Percentiles rank a stretch among this genome's conserved stretches.
Evolutionary conservation across 768 basidiomycete genomes (phyloP).

Genomic region (Hypsizygus marmoreus): DNA sequence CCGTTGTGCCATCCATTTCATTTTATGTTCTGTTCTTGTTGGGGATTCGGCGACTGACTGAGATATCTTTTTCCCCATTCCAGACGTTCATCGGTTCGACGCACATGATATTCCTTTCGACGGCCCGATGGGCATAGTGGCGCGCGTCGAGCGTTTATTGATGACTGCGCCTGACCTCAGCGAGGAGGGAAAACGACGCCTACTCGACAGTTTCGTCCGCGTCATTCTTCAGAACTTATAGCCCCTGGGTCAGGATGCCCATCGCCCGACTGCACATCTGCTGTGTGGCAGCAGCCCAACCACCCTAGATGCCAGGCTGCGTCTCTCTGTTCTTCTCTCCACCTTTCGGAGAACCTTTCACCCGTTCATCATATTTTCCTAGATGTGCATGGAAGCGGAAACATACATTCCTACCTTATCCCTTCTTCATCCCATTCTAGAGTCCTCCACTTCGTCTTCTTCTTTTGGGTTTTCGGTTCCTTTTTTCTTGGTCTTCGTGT

Average conservation of each 20-base stretch:
- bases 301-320: background rate
- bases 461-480: conserved; percentile 7
- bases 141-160: conserved; percentile 62
- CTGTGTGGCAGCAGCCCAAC: background rate
- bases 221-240: conserved; percentile 58
- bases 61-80: conserved; percentile 5
- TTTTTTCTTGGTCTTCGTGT: conserved; percentile 9
- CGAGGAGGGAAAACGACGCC: conserved; percentile 47
- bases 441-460: background rate
- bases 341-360: background rate
- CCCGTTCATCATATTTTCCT: too few relatives aligned
- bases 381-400: conserved; percentile 2
- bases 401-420: background rate
- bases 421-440: background rate
- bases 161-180: conserved; percentile 46
- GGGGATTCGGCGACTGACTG: conserved; percentile 12
- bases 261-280: too few relatives aligned
- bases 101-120: conserved; percentile 75
- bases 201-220: conserved; percentile 61
- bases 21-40: background rate
- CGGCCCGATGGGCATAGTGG: conserved; percentile 69
- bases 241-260: too few relatives aligned
- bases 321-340: background rate
- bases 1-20: conserved; percentile 1
- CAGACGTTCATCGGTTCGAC: conserved; percentile 77